Evolutionary conservation across 139 green algal species (phyloP).

Genomic region (Yamagishiella unicocca): DNA sequence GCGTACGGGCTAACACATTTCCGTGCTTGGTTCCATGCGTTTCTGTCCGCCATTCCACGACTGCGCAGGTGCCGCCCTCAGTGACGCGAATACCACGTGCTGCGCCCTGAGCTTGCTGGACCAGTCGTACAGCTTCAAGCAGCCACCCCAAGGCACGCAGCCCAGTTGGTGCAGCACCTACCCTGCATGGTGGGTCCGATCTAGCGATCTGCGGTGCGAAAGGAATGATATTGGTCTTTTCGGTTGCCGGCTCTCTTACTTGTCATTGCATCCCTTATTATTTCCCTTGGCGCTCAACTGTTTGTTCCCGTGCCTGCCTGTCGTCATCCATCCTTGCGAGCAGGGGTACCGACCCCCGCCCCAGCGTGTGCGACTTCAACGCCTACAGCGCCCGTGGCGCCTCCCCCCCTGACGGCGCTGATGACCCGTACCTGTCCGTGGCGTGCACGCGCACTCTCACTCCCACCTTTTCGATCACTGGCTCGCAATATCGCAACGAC

Average conservation of each 20-base stretch:
- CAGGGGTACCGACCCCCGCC: not conserved
- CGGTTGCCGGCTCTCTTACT: too few species aligned
- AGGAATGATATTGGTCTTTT: not conserved
- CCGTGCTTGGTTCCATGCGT: not conserved
- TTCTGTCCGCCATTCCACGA: too few species aligned
- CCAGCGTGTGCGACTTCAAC: conserved; percentile 42
- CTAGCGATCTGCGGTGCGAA: too few species aligned
- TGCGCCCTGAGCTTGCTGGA: conserved; percentile 25
- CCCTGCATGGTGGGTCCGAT: not conserved
- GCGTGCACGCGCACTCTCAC: not conserved
- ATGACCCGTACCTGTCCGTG: not conserved
- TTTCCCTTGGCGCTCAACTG: too few species aligned
- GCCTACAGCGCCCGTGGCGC: not conserved
- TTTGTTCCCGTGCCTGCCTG: too few species aligned
- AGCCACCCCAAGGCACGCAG: not conserved
- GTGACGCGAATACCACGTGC: not conserved
- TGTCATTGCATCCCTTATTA: too few species aligned
- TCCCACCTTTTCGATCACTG: not conserved
- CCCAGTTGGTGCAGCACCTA: not conserved
- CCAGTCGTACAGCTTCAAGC: not conserved
- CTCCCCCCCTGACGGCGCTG: not conserved
- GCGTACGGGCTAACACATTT: not conserved
- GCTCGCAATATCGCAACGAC: not conserved
- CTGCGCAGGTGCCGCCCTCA: not conserved
- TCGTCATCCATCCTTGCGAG: too few species aligned